A percentile compares a stretch with the other conserved stretches of the same genome.
phyloP scores from a whole-genome alignment of 2,329 filamentous ascomycete species.

The Cladosporium sp. region DNA sequence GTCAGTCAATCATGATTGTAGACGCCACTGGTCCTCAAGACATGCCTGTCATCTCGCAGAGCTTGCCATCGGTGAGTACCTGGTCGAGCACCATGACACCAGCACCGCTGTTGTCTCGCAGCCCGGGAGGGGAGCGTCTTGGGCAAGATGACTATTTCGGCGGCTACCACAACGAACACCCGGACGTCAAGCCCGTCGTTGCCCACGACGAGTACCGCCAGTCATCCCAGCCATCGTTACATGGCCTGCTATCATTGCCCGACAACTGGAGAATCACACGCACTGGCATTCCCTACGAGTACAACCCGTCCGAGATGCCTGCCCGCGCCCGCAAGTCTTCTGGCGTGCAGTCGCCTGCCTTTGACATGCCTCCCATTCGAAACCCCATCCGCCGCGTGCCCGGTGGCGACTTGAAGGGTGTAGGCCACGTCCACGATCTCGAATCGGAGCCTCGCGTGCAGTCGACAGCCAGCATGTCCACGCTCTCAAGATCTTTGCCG shows the following conservation, averaged over 20 bases:
- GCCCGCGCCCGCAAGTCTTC: slow-evolving; percentile 31
- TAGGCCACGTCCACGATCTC: slow-evolving; percentile 42
- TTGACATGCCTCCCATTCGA: slow-evolving; percentile 29
- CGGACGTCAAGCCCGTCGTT: not conserved
- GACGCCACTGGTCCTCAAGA: slow-evolving; percentile 57
- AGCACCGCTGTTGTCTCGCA: slow-evolving; percentile 19
- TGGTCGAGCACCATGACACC: slow-evolving; percentile 22
- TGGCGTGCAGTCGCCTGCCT: slow-evolving; percentile 34
- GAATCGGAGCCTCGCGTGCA: slow-evolving; percentile 35
- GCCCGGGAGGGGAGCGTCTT: slow-evolving; percentile 11
- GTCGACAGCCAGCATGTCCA: slow-evolving; percentile 33
- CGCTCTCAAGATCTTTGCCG: slow-evolving; percentile 14
- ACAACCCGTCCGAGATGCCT: not conserved
- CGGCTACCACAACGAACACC: not conserved
- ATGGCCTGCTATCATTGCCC: slow-evolving; percentile 21
- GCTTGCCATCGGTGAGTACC: slow-evolving; percentile 23
- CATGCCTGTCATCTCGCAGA: slow-evolving; percentile 18
- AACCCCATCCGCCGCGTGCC: slow-evolving; percentile 39
- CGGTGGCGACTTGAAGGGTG: slow-evolving; percentile 43
- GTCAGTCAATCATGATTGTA: slow-evolving; percentile 84
- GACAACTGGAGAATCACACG: slow-evolving; percentile 16
- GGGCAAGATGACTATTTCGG: slow-evolving; percentile 12
- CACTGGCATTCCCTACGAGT: slow-evolving; percentile 1
- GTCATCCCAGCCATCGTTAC: slow-evolving; percentile 15
- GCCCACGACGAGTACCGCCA: slow-evolving; percentile 3